phyloP scores from a whole-genome alignment of 208 protist genomes.

The Kentomonas sorsogonicus region DNA sequence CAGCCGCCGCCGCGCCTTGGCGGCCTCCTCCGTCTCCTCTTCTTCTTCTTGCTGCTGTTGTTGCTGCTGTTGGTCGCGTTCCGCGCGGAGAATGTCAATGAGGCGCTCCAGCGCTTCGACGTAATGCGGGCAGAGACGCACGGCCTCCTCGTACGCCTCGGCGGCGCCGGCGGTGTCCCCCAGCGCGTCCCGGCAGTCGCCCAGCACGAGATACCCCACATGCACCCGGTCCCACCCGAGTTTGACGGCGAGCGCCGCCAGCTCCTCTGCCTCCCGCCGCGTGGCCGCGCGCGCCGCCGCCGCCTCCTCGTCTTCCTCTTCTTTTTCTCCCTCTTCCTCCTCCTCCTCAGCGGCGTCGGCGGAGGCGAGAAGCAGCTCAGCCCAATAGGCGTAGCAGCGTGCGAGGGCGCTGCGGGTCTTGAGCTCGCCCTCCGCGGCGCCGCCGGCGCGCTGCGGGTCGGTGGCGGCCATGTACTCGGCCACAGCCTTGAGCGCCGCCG shows the following conservation, averaged over 20 bases:
- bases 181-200: constrained; percentile 41
- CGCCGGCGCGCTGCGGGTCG: constrained; percentile 32
- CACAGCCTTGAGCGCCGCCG: constrained; percentile 53
- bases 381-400: constrained; percentile 64
- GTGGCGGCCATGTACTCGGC: constrained; percentile 38
- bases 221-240: constrained; percentile 77
- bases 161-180: constrained; percentile 47
- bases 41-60: constrained; percentile 15
- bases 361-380: constrained; percentile 51
- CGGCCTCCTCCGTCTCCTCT: constrained; percentile 10
- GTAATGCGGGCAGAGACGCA: constrained; percentile 54
- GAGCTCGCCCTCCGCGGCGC: constrained; percentile 14
- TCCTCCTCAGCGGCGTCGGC: constrained; percentile 18
- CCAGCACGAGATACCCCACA: constrained; percentile 42
- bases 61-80: constrained; percentile 20
- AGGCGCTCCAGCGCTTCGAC: constrained; percentile 56
- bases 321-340: constrained; percentile 8
- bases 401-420: constrained; percentile 48
- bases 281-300: constrained; percentile 20
- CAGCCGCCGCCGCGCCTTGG: constrained; percentile 1
- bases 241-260: constrained; percentile 19
- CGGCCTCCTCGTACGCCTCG: constrained; percentile 44
- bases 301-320: neutral
- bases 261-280: constrained; percentile 40
- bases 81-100: constrained; percentile 40